phyloP scores from a whole-genome alignment of 441 rosid genomes.

The Syzygium syzygioides region DNA sequence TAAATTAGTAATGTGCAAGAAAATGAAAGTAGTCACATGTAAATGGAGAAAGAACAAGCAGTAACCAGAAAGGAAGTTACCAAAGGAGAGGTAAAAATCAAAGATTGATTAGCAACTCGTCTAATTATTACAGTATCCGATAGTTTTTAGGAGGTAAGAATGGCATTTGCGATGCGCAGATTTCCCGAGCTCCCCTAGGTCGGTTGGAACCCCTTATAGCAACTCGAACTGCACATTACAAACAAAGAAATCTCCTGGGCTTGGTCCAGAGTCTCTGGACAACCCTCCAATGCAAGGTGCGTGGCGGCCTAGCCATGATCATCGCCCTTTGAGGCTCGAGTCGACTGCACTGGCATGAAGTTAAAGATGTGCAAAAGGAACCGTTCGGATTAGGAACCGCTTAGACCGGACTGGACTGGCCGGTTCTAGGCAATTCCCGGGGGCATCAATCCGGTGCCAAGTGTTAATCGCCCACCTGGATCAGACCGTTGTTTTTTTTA shows the following conservation, averaged over 20 bases:
- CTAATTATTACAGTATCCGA: not conserved
- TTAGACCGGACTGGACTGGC: no score
- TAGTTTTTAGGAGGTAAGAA: not conserved
- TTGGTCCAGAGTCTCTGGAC: not conserved
- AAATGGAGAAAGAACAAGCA: not conserved
- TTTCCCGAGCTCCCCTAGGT: not conserved
- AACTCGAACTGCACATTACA: not conserved
- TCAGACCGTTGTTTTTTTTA: no score
- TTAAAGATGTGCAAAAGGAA: no score
- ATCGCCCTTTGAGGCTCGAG: no score
- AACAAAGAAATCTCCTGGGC: not conserved
- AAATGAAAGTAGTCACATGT: not conserved
- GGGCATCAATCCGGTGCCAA: no score
- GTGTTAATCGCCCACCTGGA: no score
- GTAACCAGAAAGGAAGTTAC: not conserved
- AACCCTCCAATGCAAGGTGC: not conserved
- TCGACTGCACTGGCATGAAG: no score
- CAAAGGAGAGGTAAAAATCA: not conserved
- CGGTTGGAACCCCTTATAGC: not conserved
- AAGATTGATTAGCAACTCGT: not conserved
- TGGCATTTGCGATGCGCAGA: not conserved
- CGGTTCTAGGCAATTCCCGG: no score
- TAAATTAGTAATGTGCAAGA: not conserved
- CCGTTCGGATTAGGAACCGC: no score
- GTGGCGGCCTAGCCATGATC: not conserved